These are phyloP conservation scores for Curvularia sp. DNA, from an alignment of 2,329 filamentous ascomycete species.

Conservation along the genomic window DNA sequence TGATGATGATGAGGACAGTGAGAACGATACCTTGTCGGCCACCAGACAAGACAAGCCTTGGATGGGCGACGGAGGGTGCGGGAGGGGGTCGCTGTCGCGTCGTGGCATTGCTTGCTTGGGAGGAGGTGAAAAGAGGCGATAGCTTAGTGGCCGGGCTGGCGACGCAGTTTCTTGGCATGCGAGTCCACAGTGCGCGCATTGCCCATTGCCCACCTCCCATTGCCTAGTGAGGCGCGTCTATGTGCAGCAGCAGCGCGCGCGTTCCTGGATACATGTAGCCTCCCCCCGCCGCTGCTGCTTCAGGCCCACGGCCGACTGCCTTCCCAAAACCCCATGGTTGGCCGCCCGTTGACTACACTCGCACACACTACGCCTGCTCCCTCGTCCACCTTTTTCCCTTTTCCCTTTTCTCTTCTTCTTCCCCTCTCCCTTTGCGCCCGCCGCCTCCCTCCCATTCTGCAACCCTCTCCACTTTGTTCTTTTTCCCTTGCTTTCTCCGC, in stretches of 20 bases:
- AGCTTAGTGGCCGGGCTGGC: conserved; percentile 11
- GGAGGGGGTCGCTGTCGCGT: background rate
- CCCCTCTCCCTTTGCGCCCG: background rate
- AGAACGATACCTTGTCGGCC: too few species aligned
- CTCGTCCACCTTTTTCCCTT: background rate
- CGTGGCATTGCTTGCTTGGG: background rate
- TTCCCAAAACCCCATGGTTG: conserved; percentile 17
- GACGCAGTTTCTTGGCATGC: conserved; percentile 18
- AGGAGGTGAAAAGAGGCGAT: conserved; percentile 10
- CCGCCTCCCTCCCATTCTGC: background rate
- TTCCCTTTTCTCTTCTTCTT: conserved; percentile 3
- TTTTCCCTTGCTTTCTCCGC: conserved; percentile 2
- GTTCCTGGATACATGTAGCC: conserved; percentile 26
- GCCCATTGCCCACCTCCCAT: too few species aligned
- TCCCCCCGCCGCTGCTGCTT: conserved; percentile 15
- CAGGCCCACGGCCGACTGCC: conserved; percentile 13
- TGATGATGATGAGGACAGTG: background rate
- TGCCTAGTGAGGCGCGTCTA: conserved; percentile 22
- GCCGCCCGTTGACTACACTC: conserved; percentile 5
- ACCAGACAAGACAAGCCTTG: background rate
- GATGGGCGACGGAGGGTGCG: background rate
- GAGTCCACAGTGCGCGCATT: conserved; percentile 7
- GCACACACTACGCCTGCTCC: background rate
- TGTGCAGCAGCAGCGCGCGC: conserved; percentile 21
- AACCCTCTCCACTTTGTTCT: background rate